Evolutionary conservation across 768 basidiomycete genomes (phyloP).

Genomic region (Tephrocybe sp.): DNA sequence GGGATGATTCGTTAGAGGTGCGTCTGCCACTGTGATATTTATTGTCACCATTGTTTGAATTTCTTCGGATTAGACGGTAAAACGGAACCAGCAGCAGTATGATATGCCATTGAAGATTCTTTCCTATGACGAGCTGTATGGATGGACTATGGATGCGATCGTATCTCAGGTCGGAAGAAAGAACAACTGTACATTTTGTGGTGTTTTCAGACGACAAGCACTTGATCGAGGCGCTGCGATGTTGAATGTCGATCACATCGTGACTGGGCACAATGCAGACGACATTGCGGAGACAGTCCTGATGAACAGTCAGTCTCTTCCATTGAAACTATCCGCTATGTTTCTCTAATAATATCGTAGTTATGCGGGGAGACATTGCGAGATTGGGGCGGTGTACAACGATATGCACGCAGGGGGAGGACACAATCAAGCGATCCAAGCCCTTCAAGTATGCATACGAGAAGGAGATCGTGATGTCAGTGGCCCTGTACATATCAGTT

Average conservation of each 20-base stretch:
- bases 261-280: slow-evolving; percentile 98
- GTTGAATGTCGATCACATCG: slow-evolving; percentile 92
- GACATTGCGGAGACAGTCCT: slow-evolving; percentile 98
- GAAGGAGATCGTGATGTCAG: slow-evolving; percentile 98
- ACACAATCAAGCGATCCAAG: slow-evolving; percentile 94
- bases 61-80: slow-evolving; percentile 73
- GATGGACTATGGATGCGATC: slow-evolving; percentile 99
- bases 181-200: slow-evolving; percentile 99
- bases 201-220: slow-evolving; percentile 95
- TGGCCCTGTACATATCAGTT: slow-evolving; percentile 7
- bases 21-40: too few relatives aligned
- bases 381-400: slow-evolving; percentile 90
- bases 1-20: slow-evolving; percentile 96
- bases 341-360: slow-evolving; percentile 38
- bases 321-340: not conserved
- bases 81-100: slow-evolving; percentile 95
- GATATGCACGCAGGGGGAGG: slow-evolving; percentile 95
- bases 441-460: slow-evolving; percentile 99
- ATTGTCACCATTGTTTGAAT: not conserved
- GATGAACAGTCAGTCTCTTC: slow-evolving; percentile 84
- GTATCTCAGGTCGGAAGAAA: slow-evolving; percentile 94
- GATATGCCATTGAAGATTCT: slow-evolving; percentile 94
- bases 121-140: slow-evolving; percentile 94
- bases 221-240: slow-evolving; percentile 91
- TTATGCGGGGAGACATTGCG: slow-evolving; percentile 97